Evolutionary conservation across 768 basidiomycete species (phyloP).

Genomic region (Cubamyces sp.): DNA sequence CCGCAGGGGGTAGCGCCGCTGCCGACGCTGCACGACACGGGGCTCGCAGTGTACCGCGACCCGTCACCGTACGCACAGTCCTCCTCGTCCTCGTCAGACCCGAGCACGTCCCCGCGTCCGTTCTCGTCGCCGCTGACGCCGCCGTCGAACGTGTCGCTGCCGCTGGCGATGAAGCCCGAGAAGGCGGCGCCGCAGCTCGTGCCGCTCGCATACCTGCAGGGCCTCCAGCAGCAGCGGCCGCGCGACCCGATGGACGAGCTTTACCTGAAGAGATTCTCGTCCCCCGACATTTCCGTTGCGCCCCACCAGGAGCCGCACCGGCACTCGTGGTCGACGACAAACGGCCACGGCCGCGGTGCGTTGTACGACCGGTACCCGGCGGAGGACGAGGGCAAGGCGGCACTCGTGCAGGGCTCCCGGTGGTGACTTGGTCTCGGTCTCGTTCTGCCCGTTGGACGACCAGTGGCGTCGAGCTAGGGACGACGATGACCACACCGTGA

Average conservation of each 20-base stretch:
- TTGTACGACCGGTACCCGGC: slow-evolving; percentile 11
- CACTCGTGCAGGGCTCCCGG: slow-evolving; percentile 19
- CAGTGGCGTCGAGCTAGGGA: too few species aligned
- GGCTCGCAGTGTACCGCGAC: slow-evolving; percentile 28
- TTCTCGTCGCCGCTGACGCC: slow-evolving; percentile 28
- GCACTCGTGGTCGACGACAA: slow-evolving; percentile 14
- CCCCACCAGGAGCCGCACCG: slow-evolving; percentile 13
- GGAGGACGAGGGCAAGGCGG: slow-evolving; percentile 25
- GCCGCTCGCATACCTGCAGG: slow-evolving; percentile 66
- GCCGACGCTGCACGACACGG: slow-evolving; percentile 21
- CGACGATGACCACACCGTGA: too few species aligned
- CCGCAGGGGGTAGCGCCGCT: slow-evolving; percentile 12
- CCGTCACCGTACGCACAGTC: slow-evolving; percentile 35
- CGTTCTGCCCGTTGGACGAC: too few species aligned
- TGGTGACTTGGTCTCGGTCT: slow-evolving; percentile 16
- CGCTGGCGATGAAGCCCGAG: slow-evolving; percentile 12
- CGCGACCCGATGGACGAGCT: slow-evolving; percentile 70
- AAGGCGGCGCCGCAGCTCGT: slow-evolving; percentile 44
- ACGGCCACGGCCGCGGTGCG: slow-evolving; percentile 4
- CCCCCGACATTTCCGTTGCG: slow-evolving; percentile 13
- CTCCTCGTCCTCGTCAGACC: slow-evolving; percentile 29
- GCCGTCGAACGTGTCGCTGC: slow-evolving; percentile 18
- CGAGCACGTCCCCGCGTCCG: slow-evolving; percentile 24
- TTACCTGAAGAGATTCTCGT: slow-evolving; percentile 56
- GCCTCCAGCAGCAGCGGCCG: slow-evolving; percentile 45